Evolutionary conservation across 1,284 basidiomycete species (phyloP).

Genomic region (Pseudozyma tsukubaensis): DNA sequence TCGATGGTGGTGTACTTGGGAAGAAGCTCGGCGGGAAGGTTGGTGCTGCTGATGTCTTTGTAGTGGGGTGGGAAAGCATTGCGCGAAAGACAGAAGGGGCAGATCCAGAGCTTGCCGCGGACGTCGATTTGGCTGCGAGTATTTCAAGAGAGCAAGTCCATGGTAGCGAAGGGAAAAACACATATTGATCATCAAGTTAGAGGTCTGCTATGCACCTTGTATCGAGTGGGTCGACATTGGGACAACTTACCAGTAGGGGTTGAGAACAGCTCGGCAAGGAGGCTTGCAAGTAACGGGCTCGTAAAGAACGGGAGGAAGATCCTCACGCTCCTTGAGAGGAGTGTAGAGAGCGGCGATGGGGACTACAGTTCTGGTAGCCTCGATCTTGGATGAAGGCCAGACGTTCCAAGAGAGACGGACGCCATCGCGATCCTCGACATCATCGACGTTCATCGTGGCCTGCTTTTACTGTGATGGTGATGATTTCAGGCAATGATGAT

Average conservation of each 20-base stretch:
- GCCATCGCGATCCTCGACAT: conserved; percentile 69
- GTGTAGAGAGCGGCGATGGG: conserved; percentile 98
- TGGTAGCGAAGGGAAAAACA: background rate
- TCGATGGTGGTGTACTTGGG: conserved; percentile 99
- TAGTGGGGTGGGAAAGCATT: conserved; percentile 99
- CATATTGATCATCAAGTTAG: too few species aligned
- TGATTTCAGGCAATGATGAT: background rate
- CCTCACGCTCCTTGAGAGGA: conserved; percentile 92
- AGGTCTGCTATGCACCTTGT: too few species aligned
- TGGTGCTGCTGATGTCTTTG: conserved; percentile 97
- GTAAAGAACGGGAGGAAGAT: conserved; percentile 94
- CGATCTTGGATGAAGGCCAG: conserved; percentile 96
- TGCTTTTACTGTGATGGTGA: background rate
- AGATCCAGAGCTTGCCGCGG: conserved; percentile 98
- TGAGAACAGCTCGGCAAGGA: conserved; percentile 94
- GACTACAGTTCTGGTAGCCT: conserved; percentile 96
- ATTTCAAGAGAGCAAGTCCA: background rate
- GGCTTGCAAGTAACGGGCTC: conserved; percentile 99
- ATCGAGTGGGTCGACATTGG: background rate
- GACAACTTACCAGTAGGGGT: conserved; percentile 83
- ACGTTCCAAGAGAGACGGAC: conserved; percentile 87
- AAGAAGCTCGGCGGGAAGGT: conserved; percentile 92
- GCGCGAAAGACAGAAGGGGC: conserved; percentile 95
- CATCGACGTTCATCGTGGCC: conserved; percentile 64
- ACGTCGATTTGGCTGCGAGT: conserved; percentile 91